Base-by-base conservation (phyloP, 345 rosid species). In the Lepidium sativum region DNA sequence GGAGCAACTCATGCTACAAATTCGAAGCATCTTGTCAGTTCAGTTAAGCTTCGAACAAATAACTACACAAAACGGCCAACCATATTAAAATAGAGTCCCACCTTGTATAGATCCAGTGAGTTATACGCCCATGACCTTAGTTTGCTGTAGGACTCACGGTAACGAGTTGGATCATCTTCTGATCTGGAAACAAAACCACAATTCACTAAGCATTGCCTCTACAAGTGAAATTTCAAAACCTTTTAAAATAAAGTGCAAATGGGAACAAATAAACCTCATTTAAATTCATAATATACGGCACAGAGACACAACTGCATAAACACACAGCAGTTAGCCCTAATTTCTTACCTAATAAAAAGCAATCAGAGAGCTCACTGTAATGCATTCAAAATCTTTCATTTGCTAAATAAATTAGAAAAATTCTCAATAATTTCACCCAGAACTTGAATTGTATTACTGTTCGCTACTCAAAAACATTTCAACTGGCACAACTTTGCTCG, bases 71-170 rank as follows among this genome's bases (percentile, higher is more conserved):
- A 44, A 21, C 12, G 1, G 13, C 40, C 13, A 16, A 6, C 1
- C 21, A 21, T 12, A 20, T 8, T 27, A 39, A 32, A 5, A 18
- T 9, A 37, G 9, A 72, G 4, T 4, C 14, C 16, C 34, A 87
- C 99, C 95, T 84, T 94, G 80, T 94, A 94, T 29, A 78, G 74
- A 83, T 94, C 99, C 52, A 94, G 80, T 43, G 97, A 94, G 51
- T 79, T 74, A 70, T 84, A 80, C 1, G 89, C 74, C 97, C 99
- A 90, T 1, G 92, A 77, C 81, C 99, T 83, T 39, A 94, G 83
- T 65, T 84, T 90, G 75, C 83, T 80, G 68, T 94, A 94, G 56
- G 82, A 82, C 4, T 94, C 87, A 63, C 80, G 81, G 77, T 86
- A 94, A 20, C 77, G 68, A 12, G 77, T 80, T 1, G 89, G 88